Percentiles rank a stretch among this genome's conserved stretches.
Conservation (phyloP, 1,284 basidiomycete genomes). For the Ustilago tritici region DNA sequence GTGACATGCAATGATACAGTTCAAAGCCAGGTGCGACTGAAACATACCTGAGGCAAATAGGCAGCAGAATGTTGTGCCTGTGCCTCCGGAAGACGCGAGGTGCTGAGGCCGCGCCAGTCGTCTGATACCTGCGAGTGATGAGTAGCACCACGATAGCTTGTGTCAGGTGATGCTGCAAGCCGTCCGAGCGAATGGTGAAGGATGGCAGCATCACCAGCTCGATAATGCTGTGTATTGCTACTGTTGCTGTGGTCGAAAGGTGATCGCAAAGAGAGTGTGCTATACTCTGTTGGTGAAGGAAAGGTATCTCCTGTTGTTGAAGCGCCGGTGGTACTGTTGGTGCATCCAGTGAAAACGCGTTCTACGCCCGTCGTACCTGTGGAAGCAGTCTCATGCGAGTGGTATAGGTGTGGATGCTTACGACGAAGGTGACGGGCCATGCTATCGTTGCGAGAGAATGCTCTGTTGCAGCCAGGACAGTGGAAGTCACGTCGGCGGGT, state of each 20-base stretch:
- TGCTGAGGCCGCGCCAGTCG: slow-evolving; percentile 11
- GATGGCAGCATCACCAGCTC: slow-evolving; percentile 8
- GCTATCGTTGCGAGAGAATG: slow-evolving; percentile 50
- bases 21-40: too few relatives aligned
- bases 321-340: neutral
- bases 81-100: slow-evolving; percentile 1
- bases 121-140: slow-evolving; percentile 15
- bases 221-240: neutral
- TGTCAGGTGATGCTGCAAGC: neutral
- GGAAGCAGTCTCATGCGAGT: slow-evolving; percentile 14
- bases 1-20: neutral
- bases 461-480: slow-evolving; percentile 37
- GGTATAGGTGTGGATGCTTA: slow-evolving; percentile 46
- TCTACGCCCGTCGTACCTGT: slow-evolving; percentile 3
- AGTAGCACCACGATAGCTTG: slow-evolving; percentile 9
- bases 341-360: slow-evolving; percentile 17
- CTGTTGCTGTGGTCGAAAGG: slow-evolving; percentile 20
- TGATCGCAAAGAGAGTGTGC: slow-evolving; percentile 19
- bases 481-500: slow-evolving; percentile 41
- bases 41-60: slow-evolving; percentile 15
- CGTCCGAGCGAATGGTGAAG: slow-evolving; percentile 8
- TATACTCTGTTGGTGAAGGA: slow-evolving; percentile 11
- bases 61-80: neutral
- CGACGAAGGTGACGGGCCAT: slow-evolving; percentile 46
- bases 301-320: slow-evolving; percentile 7